These are phyloP conservation scores for Gastrodia elata DNA, from an alignment of 106 monocot genomes.

Conservation along the genomic window DNA sequence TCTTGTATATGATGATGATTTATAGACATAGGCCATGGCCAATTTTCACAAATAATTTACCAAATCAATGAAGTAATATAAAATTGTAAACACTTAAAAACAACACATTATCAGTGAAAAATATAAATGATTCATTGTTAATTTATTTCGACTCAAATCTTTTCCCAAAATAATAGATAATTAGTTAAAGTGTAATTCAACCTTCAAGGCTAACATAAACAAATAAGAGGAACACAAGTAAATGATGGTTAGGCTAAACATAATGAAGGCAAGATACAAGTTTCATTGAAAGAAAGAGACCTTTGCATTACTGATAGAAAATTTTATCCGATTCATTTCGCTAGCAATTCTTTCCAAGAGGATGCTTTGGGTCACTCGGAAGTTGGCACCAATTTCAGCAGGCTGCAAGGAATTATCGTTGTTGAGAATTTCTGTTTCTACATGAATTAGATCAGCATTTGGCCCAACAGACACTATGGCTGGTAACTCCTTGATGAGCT, in stretches of 20 bases:
- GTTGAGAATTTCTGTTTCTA: conserved; percentile 25
- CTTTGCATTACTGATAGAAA: conserved; percentile 73
- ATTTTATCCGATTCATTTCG: conserved; percentile 94
- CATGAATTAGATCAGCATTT: conserved; percentile 10
- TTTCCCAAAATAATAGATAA: background rate
- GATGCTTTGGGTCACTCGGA: conserved; percentile 81
- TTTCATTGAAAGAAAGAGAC: conserved; percentile 28
- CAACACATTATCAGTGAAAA: background rate
- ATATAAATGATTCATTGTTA: background rate
- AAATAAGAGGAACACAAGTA: background rate
- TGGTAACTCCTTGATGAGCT: conserved; percentile 81
- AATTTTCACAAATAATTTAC: background rate
- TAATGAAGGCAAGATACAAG: background rate
- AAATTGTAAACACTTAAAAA: background rate
- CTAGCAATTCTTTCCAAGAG: conserved; percentile 94
- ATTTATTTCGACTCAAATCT: background rate
- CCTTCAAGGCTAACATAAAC: background rate
- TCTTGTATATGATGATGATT: too few relatives aligned
- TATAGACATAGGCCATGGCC: background rate
- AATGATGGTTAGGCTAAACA: background rate
- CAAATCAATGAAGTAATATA: conserved; percentile 1
- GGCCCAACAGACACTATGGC: conserved; percentile 41
- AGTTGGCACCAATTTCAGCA: conserved; percentile 37
- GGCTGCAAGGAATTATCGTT: conserved; percentile 27
- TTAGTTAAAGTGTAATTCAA: background rate